Percentiles rank a stretch among this genome's conserved stretches.
These are phyloP conservation scores for Trypanosoma vivax DNA, from an alignment of 208 protist genomes.

Conservation along the genomic window DNA sequence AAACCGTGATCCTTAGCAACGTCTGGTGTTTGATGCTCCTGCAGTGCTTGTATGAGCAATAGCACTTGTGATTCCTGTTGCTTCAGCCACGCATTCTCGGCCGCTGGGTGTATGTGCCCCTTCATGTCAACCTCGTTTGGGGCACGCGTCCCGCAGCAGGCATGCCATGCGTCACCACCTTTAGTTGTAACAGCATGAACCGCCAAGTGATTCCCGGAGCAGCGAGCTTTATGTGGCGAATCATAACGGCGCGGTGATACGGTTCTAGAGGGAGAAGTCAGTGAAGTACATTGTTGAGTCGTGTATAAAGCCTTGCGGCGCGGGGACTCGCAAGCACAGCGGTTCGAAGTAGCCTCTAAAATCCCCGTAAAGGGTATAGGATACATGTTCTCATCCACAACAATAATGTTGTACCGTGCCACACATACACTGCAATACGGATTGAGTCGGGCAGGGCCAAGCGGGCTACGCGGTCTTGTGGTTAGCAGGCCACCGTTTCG, in stretches of 20 bases:
- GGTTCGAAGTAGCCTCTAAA: constrained; percentile 34
- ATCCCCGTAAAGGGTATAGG: constrained; percentile 27
- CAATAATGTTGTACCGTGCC: constrained; percentile 59
- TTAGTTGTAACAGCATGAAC: no score
- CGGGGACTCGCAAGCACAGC: constrained; percentile 36
- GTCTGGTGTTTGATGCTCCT: constrained; percentile 42
- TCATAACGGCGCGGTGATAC: neutral
- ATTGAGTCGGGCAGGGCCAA: constrained; percentile 69
- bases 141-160: no score
- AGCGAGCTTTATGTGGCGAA: neutral
- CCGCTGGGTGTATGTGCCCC: constrained; percentile 2
- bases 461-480: constrained; percentile 25
- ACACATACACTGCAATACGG: constrained; percentile 78
- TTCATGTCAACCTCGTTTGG: neutral
- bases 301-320: no score
- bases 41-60: constrained; percentile 43
- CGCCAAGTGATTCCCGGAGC: no score
- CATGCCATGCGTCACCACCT: no score
- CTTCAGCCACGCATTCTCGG: constrained; percentile 16
- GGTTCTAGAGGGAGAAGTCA: no score
- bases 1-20: constrained; percentile 30
- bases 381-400: constrained; percentile 57
- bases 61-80: constrained; percentile 43
- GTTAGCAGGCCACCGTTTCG: neutral
- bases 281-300: no score